Base-by-base conservation (phyloP, 139 green algal species). In the Coccomyxa sp. region DNA sequence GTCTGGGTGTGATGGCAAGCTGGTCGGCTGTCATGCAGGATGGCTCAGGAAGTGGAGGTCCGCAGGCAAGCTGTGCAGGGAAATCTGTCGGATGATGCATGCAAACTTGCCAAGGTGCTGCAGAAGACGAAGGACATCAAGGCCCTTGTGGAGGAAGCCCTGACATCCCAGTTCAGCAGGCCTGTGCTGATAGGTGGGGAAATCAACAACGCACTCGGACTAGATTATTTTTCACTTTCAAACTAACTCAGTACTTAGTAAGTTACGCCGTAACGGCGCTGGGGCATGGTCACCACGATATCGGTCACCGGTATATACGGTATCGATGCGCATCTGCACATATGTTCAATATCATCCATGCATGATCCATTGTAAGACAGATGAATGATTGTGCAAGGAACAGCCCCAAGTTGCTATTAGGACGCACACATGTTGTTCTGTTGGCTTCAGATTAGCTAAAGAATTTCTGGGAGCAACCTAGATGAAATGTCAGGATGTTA, bases 101-200 rank as follows among this genome's bases (percentile, higher is more conserved):
- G 86, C n/a, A 90, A 88, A 82, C 66, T 91, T 28, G 83, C 28
- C 28, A 32, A n/a, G 1, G 45, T 90, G 68, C 30, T 88, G 30
- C 38, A 82, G 38, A 83, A 85, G 27, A 90, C 80, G 0, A 58
- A 63, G 16, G 71, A 31, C 27, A 80, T 90, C 27, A 90, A 91
- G 84, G 23, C 12, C 18, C 75, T 77, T 45, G 80, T 79, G 10
- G 89, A 91, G 74, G 51, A 77, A n/a, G 76, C 67, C 18, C 67
- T 91, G 28, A 80, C 87, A 18, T 81, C 77, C 16, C 51, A 83
- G 82, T 82, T 90, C 57, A 82, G 87, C 13, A 86, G 85, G 13
- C 30, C 77, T 7, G 76, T 92, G 12, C 87, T 91, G 60, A 81
- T 92, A 30, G 84, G 90, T 76, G 89, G 89, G 25, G 89, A 92